Evolutionary conservation across 768 basidiomycete genomes (phyloP).

Genomic region (Termitomyces titanicus): DNA sequence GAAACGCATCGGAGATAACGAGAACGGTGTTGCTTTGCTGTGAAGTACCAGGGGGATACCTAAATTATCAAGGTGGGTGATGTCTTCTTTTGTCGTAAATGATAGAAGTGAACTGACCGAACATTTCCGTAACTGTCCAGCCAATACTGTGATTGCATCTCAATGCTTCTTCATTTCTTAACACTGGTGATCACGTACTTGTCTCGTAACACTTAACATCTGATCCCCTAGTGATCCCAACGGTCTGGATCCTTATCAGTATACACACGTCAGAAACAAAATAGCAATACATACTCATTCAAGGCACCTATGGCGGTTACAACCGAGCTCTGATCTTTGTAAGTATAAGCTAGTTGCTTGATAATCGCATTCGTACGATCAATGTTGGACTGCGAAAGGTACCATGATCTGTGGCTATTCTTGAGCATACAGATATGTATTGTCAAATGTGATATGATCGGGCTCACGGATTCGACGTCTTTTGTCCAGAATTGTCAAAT

Average conservation of each 20-base stretch:
- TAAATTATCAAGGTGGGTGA: slow-evolving; percentile 13
- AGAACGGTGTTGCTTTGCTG: slow-evolving; percentile 62
- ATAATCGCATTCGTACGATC: slow-evolving; percentile 66
- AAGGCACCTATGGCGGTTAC: slow-evolving; percentile 71
- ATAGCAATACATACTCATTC: slow-evolving; percentile 57
- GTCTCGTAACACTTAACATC: slow-evolving; percentile 45
- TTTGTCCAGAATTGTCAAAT: slow-evolving; percentile 81
- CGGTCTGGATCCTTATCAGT: slow-evolving; percentile 43
- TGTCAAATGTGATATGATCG: background rate
- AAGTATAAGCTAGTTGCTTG: slow-evolving; percentile 57
- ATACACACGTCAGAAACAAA: background rate
- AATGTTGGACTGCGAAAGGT: slow-evolving; percentile 60
- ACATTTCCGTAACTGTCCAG: slow-evolving; percentile 72
- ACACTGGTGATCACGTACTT: slow-evolving; percentile 24
- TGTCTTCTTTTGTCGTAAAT: background rate
- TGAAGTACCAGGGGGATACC: slow-evolving; percentile 30
- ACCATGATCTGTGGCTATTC: slow-evolving; percentile 49
- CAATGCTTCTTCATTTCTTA: background rate
- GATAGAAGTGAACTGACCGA: slow-evolving; percentile 36
- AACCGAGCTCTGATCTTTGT: slow-evolving; percentile 44
- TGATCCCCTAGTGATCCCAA: slow-evolving; percentile 60
- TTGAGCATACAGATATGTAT: slow-evolving; percentile 9
- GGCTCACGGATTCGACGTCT: slow-evolving; percentile 48
- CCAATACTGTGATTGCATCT: slow-evolving; percentile 52
- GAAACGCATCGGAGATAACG: slow-evolving; percentile 79